A percentile compares a stretch with the other conserved stretches of the same genome.
These are phyloP conservation scores for Cyphellophora europaea DNA, from an alignment of 2,329 filamentous ascomycete genomes.

Conservation along the genomic window DNA sequence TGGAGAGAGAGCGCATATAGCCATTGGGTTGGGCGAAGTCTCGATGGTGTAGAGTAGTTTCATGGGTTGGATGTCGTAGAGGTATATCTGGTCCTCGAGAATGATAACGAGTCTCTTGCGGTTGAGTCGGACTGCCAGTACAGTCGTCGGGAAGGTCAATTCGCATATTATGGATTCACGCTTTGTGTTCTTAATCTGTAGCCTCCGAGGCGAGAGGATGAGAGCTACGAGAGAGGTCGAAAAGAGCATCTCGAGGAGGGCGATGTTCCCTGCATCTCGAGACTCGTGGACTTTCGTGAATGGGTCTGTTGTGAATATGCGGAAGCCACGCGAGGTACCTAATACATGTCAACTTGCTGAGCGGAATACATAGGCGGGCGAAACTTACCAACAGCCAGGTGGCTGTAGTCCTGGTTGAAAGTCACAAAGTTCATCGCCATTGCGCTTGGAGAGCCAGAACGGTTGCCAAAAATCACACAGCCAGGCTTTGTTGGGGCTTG, in stretches of 20 bases:
- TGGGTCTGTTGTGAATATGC: conserved; percentile 92
- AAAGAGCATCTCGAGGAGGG: conserved; percentile 97
- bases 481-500: no score
- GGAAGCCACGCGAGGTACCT: conserved; percentile 90
- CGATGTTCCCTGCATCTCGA: conserved; percentile 78
- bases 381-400: conserved; percentile 76
- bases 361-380: conserved; percentile 2
- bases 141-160: conserved; percentile 93
- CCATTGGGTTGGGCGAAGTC: conserved; percentile 85
- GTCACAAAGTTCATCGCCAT: conserved; percentile 89
- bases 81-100: conserved; percentile 90
- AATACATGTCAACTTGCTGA: conserved; percentile 11
- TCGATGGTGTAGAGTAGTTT: conserved; percentile 84
- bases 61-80: conserved; percentile 99
- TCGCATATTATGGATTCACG: conserved; percentile 87
- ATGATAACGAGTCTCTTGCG: conserved; percentile 88
- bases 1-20: conserved; percentile 85
- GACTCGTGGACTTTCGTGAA: conserved; percentile 93
- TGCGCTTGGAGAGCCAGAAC: no score
- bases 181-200: conserved; percentile 97
- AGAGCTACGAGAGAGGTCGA: conserved; percentile 93
- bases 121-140: conserved; percentile 87
- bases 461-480: no score
- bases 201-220: conserved; percentile 79
- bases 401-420: conserved; percentile 98